Evolutionary conservation across 306 rosid species (phyloP).

Genomic region (Herpetospermum pedunculosum): DNA sequence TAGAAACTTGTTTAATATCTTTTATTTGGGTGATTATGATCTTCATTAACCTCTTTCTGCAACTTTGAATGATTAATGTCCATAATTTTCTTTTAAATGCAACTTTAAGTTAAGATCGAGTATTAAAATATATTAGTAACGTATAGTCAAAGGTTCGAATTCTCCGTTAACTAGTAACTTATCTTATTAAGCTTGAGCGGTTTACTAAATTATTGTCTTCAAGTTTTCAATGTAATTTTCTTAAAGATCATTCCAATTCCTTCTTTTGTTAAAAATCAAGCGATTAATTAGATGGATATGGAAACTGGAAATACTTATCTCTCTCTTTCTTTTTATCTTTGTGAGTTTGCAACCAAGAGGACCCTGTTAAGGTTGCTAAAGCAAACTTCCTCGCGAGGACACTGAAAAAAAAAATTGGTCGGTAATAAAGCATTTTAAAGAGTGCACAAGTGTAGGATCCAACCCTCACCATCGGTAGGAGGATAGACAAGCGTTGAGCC

Average conservation of each 20-base stretch:
- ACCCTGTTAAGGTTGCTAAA: background rate
- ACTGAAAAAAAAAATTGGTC: background rate
- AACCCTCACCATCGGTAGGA: too few relatives aligned
- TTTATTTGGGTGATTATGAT: background rate
- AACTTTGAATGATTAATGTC: background rate
- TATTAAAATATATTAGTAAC: too few relatives aligned
- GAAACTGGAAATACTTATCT: too few relatives aligned
- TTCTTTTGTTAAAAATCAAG: background rate
- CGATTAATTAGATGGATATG: too few relatives aligned
- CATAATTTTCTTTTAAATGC: background rate
- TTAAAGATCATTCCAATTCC: background rate
- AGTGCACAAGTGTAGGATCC: too few relatives aligned
- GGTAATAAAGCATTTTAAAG: too few relatives aligned
- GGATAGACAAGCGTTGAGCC: too few relatives aligned
- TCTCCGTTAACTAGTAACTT: too few relatives aligned
- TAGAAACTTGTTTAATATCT: background rate
- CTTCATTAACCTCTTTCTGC: background rate
- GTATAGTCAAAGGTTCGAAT: background rate
- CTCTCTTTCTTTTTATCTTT: background rate
- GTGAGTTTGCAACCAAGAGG: background rate
- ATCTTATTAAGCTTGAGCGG: too few relatives aligned
- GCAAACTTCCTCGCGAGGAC: constrained; percentile 3
- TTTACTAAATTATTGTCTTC: too few relatives aligned
- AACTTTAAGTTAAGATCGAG: background rate
- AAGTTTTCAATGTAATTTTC: background rate